A percentile compares a stretch with the other conserved stretches of the same genome.
phyloP scores from a whole-genome alignment of 116 monocot genomes.

The Cymodocea nodosa region DNA sequence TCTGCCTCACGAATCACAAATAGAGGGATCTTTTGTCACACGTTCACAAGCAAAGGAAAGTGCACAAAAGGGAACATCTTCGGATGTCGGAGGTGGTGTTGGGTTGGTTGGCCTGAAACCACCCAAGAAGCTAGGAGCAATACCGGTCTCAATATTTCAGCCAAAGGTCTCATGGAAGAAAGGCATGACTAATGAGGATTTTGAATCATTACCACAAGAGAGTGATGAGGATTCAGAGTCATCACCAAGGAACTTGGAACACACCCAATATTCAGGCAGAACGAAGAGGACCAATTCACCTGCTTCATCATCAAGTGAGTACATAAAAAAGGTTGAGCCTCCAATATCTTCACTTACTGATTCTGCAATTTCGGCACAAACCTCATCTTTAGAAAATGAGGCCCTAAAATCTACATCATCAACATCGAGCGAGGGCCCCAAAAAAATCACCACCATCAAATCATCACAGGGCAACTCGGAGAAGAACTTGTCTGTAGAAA shows the following conservation, averaged over 20 bases:
- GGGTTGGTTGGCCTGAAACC: neutral
- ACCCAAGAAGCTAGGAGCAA: neutral
- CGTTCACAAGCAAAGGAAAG: too few relatives aligned
- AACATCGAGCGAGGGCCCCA: too few relatives aligned
- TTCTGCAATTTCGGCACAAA: neutral
- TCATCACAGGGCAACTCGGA: neutral
- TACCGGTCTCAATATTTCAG: neutral
- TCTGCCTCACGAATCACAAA: constrained; percentile 8
- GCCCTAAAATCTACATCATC: constrained; percentile 7
- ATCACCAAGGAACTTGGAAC: neutral
- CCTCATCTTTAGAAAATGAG: neutral
- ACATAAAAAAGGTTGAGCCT: constrained; percentile 3
- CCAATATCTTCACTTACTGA: neutral
- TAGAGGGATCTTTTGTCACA: too few relatives aligned
- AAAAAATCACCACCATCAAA: too few relatives aligned
- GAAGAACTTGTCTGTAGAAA: neutral
- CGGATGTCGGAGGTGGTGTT: neutral
- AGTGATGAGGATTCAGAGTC: neutral
- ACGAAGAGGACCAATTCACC: neutral
- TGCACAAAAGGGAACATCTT: neutral
- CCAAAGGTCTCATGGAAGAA: neutral
- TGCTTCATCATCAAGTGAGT: constrained; percentile 1
- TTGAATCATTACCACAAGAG: constrained; percentile 4
- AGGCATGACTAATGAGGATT: neutral
- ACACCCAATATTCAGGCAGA: neutral